phyloP scores from a whole-genome alignment of 306 rosid species.

The Cucurbita argyrosperma region DNA sequence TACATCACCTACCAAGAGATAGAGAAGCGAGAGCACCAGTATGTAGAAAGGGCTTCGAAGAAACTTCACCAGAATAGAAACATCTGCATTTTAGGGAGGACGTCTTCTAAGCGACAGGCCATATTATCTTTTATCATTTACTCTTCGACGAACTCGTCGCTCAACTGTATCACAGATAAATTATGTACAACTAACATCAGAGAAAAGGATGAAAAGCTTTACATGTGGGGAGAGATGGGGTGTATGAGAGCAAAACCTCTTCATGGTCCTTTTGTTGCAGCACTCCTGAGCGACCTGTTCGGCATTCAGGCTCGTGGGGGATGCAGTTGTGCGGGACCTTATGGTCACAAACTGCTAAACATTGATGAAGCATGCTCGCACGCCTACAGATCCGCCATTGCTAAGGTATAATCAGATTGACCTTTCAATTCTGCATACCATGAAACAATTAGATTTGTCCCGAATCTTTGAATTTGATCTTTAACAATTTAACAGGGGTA shows the following conservation, averaged over 20 bases:
- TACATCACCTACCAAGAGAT: slow-evolving; percentile 46
- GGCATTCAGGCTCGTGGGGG: slow-evolving; percentile 90
- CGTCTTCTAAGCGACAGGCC: slow-evolving; percentile 44
- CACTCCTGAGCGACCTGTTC: slow-evolving; percentile 59
- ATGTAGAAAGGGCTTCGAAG: slow-evolving; percentile 32
- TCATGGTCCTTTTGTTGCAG: slow-evolving; percentile 64
- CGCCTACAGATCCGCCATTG: slow-evolving; percentile 45
- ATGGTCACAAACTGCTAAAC: slow-evolving; percentile 55
- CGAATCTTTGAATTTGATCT: background rate
- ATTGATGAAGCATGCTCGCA: slow-evolving; percentile 33
- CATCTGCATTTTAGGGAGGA: slow-evolving; percentile 47
- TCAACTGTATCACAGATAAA: background rate
- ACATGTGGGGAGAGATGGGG: slow-evolving; percentile 50
- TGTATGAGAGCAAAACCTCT: slow-evolving; percentile 51
- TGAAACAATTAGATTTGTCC: background rate
- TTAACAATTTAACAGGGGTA: slow-evolving; percentile 31
- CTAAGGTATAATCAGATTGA: slow-evolving; percentile 25
- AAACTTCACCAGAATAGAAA: slow-evolving; percentile 43
- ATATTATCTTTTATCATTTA: slow-evolving; percentile 56
- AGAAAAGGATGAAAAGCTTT: slow-evolving; percentile 12
- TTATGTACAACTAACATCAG: background rate
- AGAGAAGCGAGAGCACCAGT: slow-evolving; percentile 38
- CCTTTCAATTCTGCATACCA: background rate
- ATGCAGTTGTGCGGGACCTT: slow-evolving; percentile 89
- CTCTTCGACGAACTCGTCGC: slow-evolving; percentile 27